Evolutionary conservation across 176 grass and related monocot species (phyloP), one percentile per base, ranked within the genome.

Genomic region (Oryza glaberrima): DNA sequence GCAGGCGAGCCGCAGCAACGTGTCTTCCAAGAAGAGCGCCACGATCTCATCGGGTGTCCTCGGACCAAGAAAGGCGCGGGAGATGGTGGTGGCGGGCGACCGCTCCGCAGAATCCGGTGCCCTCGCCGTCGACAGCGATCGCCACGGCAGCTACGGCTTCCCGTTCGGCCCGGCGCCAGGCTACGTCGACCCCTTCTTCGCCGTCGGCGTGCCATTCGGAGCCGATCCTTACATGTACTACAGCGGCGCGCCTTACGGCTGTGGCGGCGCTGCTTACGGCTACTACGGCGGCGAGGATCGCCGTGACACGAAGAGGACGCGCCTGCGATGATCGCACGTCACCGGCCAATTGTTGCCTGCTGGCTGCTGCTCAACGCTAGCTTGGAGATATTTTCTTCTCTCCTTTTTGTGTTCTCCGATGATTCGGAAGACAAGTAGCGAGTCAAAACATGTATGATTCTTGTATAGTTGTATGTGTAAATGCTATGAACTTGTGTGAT

Each of bases 151-250:
- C 51, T 49, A 54, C 56, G 19, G 19, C n/a, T 0, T 4, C 58
- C 17, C 54, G 12, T 72, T 72, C 11, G 25, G 34, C 19, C 80
- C 74, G 11, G 74, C 74, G 8, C n/a, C 58, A 11, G 77, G 73
- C 43, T 83, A 82, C 20, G n/a, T 23, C 9, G 56, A 71, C 41
- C 80, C 67, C 45, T 48, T 41, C 52, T 78, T 83, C n/a, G 23
- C 23, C 11, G 34, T 61, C 9, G 34, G 61, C 13, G 32, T 10
- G 78, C 26, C 52, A 0, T 73, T 75, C 54, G 58, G 67, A 13
- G 45, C 15, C 3, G 75, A 78, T 44, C 80, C 86, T 2, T 78
- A 4, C 80, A 44, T 65, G 67, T 78, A 43, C 79, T 70, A 70
- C 46, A 36, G 72, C 9, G 65, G n/a, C n/a, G 8, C 35, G 25